A percentile compares a stretch with the other conserved stretches of the same genome.
Conservation (phyloP, 2,329 filamentous ascomycete species). For the Epichloe bromicola region DNA sequence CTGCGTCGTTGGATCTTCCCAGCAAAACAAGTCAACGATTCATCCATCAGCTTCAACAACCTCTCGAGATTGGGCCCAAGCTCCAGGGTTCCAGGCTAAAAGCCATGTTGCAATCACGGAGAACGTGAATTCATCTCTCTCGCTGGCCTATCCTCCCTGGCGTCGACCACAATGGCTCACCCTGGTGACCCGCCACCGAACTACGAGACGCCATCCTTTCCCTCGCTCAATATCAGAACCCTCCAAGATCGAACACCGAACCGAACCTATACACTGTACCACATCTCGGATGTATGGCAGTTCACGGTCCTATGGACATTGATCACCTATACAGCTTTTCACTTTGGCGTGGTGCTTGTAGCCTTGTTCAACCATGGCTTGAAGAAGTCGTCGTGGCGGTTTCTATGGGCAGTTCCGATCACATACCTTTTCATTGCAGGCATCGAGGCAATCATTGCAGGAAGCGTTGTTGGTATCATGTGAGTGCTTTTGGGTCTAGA, state of each 20-base stretch:
- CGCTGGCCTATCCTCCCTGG: background rate
- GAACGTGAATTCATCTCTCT: background rate
- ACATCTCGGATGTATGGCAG: constrained; percentile 66
- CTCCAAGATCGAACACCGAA: constrained; percentile 31
- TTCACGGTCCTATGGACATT: constrained; percentile 83
- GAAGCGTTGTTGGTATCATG: constrained; percentile 71
- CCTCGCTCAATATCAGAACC: constrained; percentile 65
- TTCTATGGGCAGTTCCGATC: constrained; percentile 59
- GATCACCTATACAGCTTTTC: constrained; percentile 63
- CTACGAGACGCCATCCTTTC: constrained; percentile 62
- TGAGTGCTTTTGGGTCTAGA: constrained; percentile 29
- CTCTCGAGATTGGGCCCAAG: background rate
- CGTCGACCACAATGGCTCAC: constrained; percentile 4
- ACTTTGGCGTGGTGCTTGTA: constrained; percentile 57
- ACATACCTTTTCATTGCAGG: constrained; percentile 60
- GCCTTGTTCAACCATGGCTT: constrained; percentile 59
- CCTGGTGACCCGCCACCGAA: constrained; percentile 23
- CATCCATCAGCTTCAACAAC: background rate
- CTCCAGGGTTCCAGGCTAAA: background rate
- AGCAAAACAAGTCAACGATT: background rate
- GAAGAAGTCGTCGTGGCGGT: constrained; percentile 42
- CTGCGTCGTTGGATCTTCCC: background rate
- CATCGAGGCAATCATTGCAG: constrained; percentile 64
- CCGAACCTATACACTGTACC: constrained; percentile 49
- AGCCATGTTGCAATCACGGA: background rate